Percentiles rank a stretch among this genome's conserved stretches.
Evolutionary conservation across 371 early-diverging fungal genomes (phyloP).

Genomic region (Apophysomyces sp.): DNA sequence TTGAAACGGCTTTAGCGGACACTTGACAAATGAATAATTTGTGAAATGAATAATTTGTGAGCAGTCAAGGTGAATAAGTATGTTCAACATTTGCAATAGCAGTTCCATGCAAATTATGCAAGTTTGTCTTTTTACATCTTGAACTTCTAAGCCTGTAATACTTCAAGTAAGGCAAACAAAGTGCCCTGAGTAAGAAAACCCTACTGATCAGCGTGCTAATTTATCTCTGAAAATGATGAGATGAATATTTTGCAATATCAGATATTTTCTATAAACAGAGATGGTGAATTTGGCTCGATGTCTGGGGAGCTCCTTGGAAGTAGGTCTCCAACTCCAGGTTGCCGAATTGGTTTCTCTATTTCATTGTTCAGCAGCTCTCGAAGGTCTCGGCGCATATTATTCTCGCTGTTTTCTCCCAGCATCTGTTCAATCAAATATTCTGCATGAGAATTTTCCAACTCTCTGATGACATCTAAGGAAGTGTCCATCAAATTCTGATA

Average conservation of each 20-base stretch:
- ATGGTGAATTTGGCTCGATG: neutral
- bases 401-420: neutral
- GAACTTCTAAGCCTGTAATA: neutral
- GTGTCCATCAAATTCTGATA: neutral
- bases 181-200: neutral
- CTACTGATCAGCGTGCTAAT: neutral
- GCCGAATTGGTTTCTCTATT: neutral
- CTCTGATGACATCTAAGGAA: neutral
- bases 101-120: neutral
- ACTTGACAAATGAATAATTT: no score
- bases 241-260: neutral
- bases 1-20: no score
- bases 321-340: neutral
- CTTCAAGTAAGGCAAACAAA: neutral
- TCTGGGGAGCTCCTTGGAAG: neutral
- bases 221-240: neutral
- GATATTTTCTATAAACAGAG: neutral
- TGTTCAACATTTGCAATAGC: no score
- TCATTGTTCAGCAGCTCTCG: neutral
- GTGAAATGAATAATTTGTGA: no score
- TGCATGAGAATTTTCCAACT: neutral
- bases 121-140: neutral
- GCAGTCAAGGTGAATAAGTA: no score
- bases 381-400: neutral
- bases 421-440: neutral